Evolutionary conservation across 148 eudicot genomes (phyloP).

Genomic region (Bassia scoparia): DNA sequence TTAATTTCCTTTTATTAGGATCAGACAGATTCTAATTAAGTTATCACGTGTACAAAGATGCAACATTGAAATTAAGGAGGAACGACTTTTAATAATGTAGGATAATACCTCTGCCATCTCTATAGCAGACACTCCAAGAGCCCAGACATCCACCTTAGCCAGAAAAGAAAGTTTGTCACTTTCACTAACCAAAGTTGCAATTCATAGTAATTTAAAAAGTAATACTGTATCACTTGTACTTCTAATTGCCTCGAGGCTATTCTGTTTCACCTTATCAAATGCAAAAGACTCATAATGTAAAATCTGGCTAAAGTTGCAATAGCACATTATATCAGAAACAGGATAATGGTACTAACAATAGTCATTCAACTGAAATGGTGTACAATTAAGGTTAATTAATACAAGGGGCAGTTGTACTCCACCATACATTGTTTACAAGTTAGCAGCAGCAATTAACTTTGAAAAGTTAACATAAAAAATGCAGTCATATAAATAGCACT

Average conservation of each 20-base stretch:
- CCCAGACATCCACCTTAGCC: constrained; percentile 97
- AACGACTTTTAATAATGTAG: background rate
- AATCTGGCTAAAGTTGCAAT: background rate
- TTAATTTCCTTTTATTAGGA: background rate
- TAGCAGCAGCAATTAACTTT: background rate
- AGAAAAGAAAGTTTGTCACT: constrained; percentile 7
- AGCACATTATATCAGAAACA: background rate
- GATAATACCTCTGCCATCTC: constrained; percentile 96
- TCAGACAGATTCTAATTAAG: background rate
- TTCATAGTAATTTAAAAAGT: background rate
- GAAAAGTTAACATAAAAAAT: too few species aligned
- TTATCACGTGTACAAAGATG: background rate
- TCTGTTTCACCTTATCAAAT: background rate
- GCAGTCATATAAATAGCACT: background rate
- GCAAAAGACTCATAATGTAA: background rate
- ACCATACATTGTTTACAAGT: background rate
- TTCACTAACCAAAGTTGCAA: background rate
- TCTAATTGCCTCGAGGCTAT: background rate
- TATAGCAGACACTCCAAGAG: constrained; percentile 97
- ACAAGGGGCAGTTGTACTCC: background rate
- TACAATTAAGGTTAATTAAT: background rate
- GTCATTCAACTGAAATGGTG: background rate
- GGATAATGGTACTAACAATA: background rate
- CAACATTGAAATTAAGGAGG: background rate
- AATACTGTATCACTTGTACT: too few species aligned